These are phyloP conservation scores for Ettlia oleoabundans DNA, from an alignment of 139 green algal genomes.

Conservation along the genomic window DNA sequence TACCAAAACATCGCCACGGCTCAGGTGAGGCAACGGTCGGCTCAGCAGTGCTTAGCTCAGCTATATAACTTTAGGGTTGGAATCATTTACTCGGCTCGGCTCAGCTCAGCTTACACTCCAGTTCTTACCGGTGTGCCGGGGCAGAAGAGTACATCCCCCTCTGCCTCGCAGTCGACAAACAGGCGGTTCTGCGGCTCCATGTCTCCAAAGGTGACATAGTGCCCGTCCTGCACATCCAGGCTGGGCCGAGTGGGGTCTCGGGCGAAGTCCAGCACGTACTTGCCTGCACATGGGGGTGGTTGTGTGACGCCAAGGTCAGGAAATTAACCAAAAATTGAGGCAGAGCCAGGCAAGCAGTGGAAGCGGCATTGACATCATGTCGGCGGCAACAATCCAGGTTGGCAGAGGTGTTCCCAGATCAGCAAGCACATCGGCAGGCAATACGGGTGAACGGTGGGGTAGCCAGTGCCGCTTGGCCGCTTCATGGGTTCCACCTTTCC, in stretches of 20 bases:
- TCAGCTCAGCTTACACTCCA: not conserved
- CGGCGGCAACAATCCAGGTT: too few species aligned
- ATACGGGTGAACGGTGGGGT: too few species aligned
- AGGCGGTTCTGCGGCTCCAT: constrained; percentile 7
- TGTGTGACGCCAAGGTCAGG: not conserved
- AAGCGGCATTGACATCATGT: too few species aligned
- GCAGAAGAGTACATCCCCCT: constrained; percentile 44
- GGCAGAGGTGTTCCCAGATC: too few species aligned
- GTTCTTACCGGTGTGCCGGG: constrained; percentile 29
- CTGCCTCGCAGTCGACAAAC: constrained; percentile 29
- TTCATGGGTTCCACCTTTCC: too few species aligned
- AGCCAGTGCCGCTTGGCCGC: too few species aligned
- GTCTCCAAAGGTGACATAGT: constrained; percentile 46
- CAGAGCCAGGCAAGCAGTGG: not conserved
- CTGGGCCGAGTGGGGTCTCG: constrained; percentile 24
- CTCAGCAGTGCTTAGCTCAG: too few species aligned
- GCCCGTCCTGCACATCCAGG: constrained; percentile 32
- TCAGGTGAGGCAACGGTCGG: too few species aligned
- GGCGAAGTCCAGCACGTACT: constrained; percentile 46
- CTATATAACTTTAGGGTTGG: too few species aligned
- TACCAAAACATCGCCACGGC: too few species aligned
- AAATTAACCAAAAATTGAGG: not conserved
- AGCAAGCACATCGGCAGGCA: too few species aligned
- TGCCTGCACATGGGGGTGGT: constrained; percentile 21
- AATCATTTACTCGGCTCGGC: not conserved